Percentiles rank a stretch among this genome's conserved stretches.
Conservation (phyloP, 495 filamentous ascomycete genomes). For the Aspergillus ostianus region DNA sequence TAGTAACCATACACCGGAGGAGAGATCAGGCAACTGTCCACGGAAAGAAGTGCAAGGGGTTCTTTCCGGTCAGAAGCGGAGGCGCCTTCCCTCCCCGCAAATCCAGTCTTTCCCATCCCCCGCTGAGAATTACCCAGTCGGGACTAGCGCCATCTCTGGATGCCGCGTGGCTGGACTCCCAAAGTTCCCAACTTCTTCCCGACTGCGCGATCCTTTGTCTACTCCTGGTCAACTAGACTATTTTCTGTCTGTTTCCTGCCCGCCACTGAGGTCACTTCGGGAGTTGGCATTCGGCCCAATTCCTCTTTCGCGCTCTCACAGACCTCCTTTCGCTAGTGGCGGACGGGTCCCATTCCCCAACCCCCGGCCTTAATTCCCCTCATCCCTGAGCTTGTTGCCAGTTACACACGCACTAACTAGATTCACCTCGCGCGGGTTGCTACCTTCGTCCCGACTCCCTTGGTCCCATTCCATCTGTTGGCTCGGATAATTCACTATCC, state of each 20-base stretch:
- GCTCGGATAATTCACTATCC: slow-evolving; percentile 21
- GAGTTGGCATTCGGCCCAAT: slow-evolving; percentile 2
- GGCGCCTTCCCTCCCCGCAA: too few species aligned
- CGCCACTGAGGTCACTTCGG: background rate
- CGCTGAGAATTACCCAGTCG: background rate
- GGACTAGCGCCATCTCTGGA: background rate
- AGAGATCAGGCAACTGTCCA: too few species aligned
- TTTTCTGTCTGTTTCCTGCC: too few species aligned
- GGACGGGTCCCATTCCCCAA: slow-evolving; percentile 7
- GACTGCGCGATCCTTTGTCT: too few species aligned
- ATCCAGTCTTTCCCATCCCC: too few species aligned
- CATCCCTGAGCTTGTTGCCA: slow-evolving; percentile 1
- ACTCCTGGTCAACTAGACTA: too few species aligned
- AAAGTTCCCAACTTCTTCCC: too few species aligned
- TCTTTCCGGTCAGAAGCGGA: too few species aligned
- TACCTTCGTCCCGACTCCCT: background rate
- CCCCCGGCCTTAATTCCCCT: background rate
- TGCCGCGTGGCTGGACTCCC: too few species aligned
- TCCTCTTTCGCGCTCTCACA: background rate
- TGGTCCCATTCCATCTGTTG: slow-evolving; percentile 9
- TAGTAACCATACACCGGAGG: too few species aligned
- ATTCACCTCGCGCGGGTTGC: background rate
- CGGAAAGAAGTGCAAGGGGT: too few species aligned
- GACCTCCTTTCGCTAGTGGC: slow-evolving; percentile 4
- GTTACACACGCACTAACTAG: background rate